Evolutionary conservation across 805 yeast species (phyloP).

Genomic region (Groenewaldozyma tartarivorans): DNA sequence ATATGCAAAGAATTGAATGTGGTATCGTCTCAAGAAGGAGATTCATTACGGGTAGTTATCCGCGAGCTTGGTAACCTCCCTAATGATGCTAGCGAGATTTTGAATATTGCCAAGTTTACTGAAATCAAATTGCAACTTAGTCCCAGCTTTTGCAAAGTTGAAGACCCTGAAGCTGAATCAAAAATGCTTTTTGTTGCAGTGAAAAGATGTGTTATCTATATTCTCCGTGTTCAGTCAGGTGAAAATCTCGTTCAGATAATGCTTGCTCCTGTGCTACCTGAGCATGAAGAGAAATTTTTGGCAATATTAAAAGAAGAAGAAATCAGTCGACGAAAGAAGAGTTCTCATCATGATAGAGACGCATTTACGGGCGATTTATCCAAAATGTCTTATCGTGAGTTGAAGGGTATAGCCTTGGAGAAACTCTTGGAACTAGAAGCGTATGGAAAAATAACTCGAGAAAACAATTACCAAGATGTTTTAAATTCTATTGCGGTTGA

Average conservation of each 20-base stretch:
- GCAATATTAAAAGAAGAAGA: constrained; percentile 43
- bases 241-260: constrained; percentile 59
- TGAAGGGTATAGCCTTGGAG: constrained; percentile 69
- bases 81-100: constrained; percentile 35
- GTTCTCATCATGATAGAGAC: constrained; percentile 18
- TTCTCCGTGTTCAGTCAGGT: constrained; percentile 71
- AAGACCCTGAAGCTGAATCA: constrained; percentile 44
- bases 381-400: constrained; percentile 48
- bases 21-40: constrained; percentile 32
- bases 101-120: constrained; percentile 44
- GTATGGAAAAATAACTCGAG: constrained; percentile 52
- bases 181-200: constrained; percentile 61
- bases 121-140: constrained; percentile 49
- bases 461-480: constrained; percentile 66
- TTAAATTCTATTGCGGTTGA: constrained; percentile 79
- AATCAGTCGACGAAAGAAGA: constrained; percentile 21
- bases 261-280: constrained; percentile 53
- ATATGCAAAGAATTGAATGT: constrained; percentile 22
- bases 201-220: constrained; percentile 71
- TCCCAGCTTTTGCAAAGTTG: constrained; percentile 38
- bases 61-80: constrained; percentile 34
- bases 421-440: constrained; percentile 67
- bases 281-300: constrained; percentile 59
- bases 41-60: constrained; percentile 40
- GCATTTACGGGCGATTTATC: constrained; percentile 43